Percentiles rank a stretch among this genome's conserved stretches.
Conservation (phyloP, 306 rosid species). For the Albizia julibrissin region DNA sequence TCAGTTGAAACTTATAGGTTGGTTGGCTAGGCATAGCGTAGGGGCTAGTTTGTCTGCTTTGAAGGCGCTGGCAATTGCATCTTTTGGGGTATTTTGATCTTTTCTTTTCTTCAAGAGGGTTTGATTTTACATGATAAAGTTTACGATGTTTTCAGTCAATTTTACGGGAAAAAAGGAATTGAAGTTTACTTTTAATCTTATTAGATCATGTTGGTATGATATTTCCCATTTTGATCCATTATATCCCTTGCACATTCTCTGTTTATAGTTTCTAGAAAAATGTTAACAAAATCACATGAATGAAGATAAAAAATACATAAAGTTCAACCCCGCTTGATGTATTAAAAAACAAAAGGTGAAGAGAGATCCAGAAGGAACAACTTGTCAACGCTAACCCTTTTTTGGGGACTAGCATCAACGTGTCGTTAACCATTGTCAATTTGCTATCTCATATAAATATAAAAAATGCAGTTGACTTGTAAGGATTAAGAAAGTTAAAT, state of each 20-base stretch:
- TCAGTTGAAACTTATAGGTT: slow-evolving; percentile 50
- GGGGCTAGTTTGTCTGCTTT: slow-evolving; percentile 72
- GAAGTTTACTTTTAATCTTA: slow-evolving; percentile 43
- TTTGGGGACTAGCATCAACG: not conserved
- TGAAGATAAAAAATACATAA: not conserved
- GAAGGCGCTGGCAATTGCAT: slow-evolving; percentile 69
- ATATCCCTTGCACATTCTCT: slow-evolving; percentile 1
- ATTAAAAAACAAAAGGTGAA: not conserved
- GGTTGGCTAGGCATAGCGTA: slow-evolving; percentile 44
- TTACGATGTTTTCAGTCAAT: slow-evolving; percentile 58
- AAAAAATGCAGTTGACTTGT: too few relatives aligned
- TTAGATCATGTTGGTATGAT: slow-evolving; percentile 40
- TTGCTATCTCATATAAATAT: not conserved
- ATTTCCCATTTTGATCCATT: not conserved
- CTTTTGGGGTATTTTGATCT: slow-evolving; percentile 74
- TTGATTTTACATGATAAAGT: slow-evolving; percentile 70
- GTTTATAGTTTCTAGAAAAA: not conserved
- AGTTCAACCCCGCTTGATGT: not conserved
- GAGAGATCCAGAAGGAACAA: not conserved
- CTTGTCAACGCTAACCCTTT: not conserved
- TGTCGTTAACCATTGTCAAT: not conserved
- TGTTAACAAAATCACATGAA: not conserved
- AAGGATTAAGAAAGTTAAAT: too few relatives aligned
- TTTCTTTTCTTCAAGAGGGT: slow-evolving; percentile 52
- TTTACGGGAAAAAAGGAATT: slow-evolving; percentile 56